Evolutionary conservation across 2,329 filamentous ascomycete species (phyloP).

Genomic region (Ambrosiella xylebori): DNA sequence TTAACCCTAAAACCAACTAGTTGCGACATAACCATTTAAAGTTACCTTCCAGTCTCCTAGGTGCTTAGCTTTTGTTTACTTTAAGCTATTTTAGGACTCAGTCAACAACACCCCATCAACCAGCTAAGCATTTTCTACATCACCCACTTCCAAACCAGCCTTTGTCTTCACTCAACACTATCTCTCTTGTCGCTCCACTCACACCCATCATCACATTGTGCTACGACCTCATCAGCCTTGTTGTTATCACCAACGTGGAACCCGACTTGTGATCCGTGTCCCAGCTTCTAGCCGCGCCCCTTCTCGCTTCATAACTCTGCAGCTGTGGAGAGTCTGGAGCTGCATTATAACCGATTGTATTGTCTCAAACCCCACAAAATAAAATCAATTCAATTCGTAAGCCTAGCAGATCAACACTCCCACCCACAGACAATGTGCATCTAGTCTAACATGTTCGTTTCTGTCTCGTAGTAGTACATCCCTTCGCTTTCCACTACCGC

Average conservation of each 20-base stretch:
- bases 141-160: background rate
- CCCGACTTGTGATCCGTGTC: background rate
- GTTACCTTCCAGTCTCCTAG: background rate
- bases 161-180: background rate
- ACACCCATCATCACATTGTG: background rate
- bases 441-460: no score
- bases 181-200: background rate
- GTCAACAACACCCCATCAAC: background rate
- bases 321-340: background rate
- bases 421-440: no score
- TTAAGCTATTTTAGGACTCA: background rate
- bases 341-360: background rate
- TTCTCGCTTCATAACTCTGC: background rate
- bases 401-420: no score
- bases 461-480: no score
- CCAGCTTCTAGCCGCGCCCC: background rate
- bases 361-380: no score
- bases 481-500: no score
- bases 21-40: background rate
- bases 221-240: background rate
- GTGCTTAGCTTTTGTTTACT: background rate
- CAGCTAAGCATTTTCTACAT: background rate
- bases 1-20: background rate
- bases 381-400: no score
- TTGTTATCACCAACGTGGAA: background rate